Evolutionary conservation across 768 basidiomycete genomes (phyloP), one percentile per base, ranked within the genome.

Genomic region (Pleurotus salmoneostramineus): DNA sequence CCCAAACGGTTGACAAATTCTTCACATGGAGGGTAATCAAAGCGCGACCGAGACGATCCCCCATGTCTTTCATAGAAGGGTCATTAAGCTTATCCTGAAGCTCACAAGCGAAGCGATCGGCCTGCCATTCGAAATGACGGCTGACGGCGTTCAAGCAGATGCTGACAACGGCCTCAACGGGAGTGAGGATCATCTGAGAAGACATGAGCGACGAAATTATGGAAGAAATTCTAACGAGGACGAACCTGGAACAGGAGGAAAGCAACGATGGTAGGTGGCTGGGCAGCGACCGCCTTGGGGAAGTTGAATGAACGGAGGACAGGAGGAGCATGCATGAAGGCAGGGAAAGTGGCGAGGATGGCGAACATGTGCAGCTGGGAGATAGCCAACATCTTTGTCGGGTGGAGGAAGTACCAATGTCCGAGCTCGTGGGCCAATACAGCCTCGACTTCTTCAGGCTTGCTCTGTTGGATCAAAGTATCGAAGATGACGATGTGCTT

Each of bases 401-500:
- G 92, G 77, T 98, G 96, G 63, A 86, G 79, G 74, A 85, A 85
- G 67, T 89, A 92, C 95, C 96, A 98, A 75, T 98, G 96, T 0
- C 96, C 96, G 36, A 98, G 88, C 65, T 98, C 95, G 71, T 98
- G 95, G 0, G 94, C 94, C 44, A 98, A 83, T n/a, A 99, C 94
- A 34, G 97, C 96, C 64, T 98, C 96, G 32, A 99, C 93, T 70
- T 98, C 93, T 27, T 93, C 91, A 0, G 95, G 83, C 64, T 87
- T 84, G 70, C 85, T 89, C 66, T 98, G 85, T 67, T 95, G 88
- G 71, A 98, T 94, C 62, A 99, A 82, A 0, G 96, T 98, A 65
- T 99, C 97, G 66, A 94, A 99, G 67, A 99, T 90, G 70, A 98
- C 94, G 62, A 96, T 93, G 72, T 95, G 93, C 64, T 95, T 95